Evolutionary conservation across 192 early-diverging fungal genomes (phyloP).

Genomic region (Entomortierella lignicola): DNA sequence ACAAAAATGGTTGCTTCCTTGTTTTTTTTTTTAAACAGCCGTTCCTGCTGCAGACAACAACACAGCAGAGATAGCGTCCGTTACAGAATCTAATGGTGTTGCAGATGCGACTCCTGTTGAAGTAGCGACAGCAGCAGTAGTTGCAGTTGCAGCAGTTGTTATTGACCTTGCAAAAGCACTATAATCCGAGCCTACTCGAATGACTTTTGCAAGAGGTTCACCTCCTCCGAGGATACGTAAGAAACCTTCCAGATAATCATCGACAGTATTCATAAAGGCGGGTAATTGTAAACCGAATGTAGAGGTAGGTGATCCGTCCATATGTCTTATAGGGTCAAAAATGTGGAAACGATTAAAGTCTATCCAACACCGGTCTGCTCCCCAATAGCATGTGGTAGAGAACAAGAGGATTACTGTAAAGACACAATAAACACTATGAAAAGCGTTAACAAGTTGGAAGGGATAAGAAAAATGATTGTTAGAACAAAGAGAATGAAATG

Average conservation of each 20-base stretch:
- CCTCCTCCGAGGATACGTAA: slow-evolving; percentile 31
- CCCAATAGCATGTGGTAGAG: slow-evolving; percentile 72
- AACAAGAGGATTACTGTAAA: slow-evolving; percentile 66
- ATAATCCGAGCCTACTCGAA: slow-evolving; percentile 21
- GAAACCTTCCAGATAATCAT: slow-evolving; percentile 15
- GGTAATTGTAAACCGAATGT: slow-evolving; percentile 43
- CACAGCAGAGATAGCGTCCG: slow-evolving; percentile 21
- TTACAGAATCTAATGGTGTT: neutral
- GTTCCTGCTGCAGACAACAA: slow-evolving; percentile 10
- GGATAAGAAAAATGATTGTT: neutral
- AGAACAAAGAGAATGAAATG: slow-evolving; percentile 1
- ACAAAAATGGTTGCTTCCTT: neutral
- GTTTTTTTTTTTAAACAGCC: too few species aligned
- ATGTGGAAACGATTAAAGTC: slow-evolving; percentile 55
- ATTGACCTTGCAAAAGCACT: neutral
- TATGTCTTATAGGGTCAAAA: slow-evolving; percentile 36
- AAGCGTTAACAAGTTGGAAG: neutral
- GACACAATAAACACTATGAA: slow-evolving; percentile 64
- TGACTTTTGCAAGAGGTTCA: slow-evolving; percentile 28
- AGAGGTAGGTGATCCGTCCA: slow-evolving; percentile 33
- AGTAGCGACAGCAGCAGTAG: neutral
- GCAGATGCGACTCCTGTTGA: neutral
- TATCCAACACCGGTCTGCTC: slow-evolving; percentile 70
- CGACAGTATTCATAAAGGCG: slow-evolving; percentile 20
- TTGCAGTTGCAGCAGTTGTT: neutral